Evolutionary conservation across 139 green algal species (phyloP), one percentile per base, ranked within the genome.

Genomic region (Coelastrella sp.): DNA sequence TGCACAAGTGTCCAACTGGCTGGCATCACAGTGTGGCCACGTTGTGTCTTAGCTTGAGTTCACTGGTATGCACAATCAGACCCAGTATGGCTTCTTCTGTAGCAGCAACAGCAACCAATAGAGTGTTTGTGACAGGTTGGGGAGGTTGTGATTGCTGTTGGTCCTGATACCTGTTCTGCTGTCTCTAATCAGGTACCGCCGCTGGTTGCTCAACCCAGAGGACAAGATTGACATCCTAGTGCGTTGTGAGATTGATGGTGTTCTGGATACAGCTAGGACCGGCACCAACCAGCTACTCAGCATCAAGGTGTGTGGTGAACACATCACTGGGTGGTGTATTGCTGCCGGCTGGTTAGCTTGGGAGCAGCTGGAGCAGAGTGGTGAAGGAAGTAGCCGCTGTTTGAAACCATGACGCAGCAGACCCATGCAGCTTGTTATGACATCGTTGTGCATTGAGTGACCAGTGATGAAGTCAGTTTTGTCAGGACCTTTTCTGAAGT

Each of bases 171-270:
- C n/a, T n/a, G n/a, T n/a, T n/a, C n/a, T n/a, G n/a, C n/a, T n/a
- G n/a, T n/a, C n/a, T n/a, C n/a, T n/a, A n/a, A n/a, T n/a, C 51
- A 82, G 81, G 60, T 86, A 86, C 50, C 81, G 81, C 34, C 51
- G 53, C n/a, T 86, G 81, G 81, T 41, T 19, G 13, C 34, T 86
- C 4, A 86, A 86, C 48, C 27, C 66, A 9, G 66, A 86, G 34
- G 48, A 27, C 32, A 45, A 72, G 43, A 19, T 86, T 7, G 80
- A 86, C 66, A 79, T 86, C 5, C 64, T 84, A 25, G 97, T 97
- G 86, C 94, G 97, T 23, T 99, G 95, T 85, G 94, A 98, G 83
- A n/a, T 99, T 37, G 95, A 99, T 81, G 95, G 79, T 27, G 93
- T 95, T 15, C 88, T 94, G 41, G 90, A 85, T 51, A 86, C 77